phyloP scores from a whole-genome alignment of 306 rosid species.

The Acacia melanoxylon region DNA sequence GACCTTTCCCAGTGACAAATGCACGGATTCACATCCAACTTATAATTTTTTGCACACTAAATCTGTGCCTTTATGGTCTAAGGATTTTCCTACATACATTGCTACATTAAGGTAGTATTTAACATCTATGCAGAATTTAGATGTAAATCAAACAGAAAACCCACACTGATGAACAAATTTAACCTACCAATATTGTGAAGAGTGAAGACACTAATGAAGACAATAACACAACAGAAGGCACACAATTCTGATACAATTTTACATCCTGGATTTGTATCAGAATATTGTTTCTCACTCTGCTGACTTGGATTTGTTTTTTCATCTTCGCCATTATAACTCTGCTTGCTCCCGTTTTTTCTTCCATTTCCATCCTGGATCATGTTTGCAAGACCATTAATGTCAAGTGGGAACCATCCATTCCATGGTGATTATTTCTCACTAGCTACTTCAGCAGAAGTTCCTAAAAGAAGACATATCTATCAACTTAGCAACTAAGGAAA shows the following conservation, averaged over 20 bases:
- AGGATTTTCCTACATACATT: background rate
- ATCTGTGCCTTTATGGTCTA: background rate
- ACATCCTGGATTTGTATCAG: too few relatives aligned
- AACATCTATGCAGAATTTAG: background rate
- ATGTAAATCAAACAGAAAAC: background rate
- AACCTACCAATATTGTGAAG: background rate
- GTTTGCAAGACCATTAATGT: too few relatives aligned
- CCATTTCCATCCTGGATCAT: too few relatives aligned
- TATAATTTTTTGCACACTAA: background rate
- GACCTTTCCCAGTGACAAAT: background rate
- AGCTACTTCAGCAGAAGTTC: too few relatives aligned
- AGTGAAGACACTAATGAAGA: background rate
- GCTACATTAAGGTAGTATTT: background rate
- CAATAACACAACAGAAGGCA: background rate
- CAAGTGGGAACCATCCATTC: too few relatives aligned
- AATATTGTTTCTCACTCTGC: too few relatives aligned
- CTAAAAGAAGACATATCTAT: too few relatives aligned
- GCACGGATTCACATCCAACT: background rate
- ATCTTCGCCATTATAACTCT: too few relatives aligned
- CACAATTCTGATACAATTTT: background rate
- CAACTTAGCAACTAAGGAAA: too few relatives aligned
- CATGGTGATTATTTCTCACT: too few relatives aligned
- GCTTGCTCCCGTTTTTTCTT: too few relatives aligned
- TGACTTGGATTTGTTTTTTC: too few relatives aligned
- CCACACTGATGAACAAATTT: background rate